These are phyloP conservation scores for Scheffersomyces ergatensis DNA, from an alignment of 805 yeast genomes.

Conservation along the genomic window DNA sequence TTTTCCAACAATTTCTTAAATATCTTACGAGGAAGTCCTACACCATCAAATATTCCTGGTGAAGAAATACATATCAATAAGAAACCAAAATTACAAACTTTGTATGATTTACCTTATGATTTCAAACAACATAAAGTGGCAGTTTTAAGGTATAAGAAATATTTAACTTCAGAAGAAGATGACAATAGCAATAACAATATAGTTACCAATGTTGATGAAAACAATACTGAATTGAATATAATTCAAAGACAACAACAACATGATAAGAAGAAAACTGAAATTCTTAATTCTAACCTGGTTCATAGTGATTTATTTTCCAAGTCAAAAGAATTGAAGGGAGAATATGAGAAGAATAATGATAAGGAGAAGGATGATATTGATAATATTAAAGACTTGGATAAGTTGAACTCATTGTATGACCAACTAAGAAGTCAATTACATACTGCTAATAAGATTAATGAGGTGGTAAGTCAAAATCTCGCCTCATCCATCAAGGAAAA, in stretches of 20 bases:
- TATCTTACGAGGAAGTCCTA: slow-evolving; percentile 15
- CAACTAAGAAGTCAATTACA: slow-evolving; percentile 28
- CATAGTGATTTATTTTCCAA: slow-evolving; percentile 3
- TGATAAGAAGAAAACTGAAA: slow-evolving; percentile 1
- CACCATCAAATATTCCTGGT: background rate
- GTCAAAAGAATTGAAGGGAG: slow-evolving; percentile 1
- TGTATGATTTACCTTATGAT: slow-evolving; percentile 27
- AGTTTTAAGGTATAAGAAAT: slow-evolving; percentile 25
- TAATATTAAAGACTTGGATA: slow-evolving; percentile 11
- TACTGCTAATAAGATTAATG: slow-evolving; percentile 38
- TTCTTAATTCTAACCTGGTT: slow-evolving; percentile 1
- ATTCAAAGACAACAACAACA: slow-evolving; percentile 8
- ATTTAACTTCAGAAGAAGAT: slow-evolving; percentile 5
- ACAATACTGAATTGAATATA: slow-evolving; percentile 4
- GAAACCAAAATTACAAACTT: slow-evolving; percentile 11
- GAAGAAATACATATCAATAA: slow-evolving; percentile 1
- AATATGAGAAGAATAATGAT: slow-evolving; percentile 5
- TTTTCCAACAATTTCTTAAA: slow-evolving; percentile 26
- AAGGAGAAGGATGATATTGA: slow-evolving; percentile 17
- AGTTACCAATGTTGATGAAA: slow-evolving; percentile 1
- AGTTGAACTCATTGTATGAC: slow-evolving; percentile 20
- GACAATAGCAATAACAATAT: slow-evolving; percentile 2
- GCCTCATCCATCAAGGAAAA: slow-evolving; percentile 21
- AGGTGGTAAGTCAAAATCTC: slow-evolving; percentile 30
- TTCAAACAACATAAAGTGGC: slow-evolving; percentile 35